phyloP scores from a whole-genome alignment of 2,329 filamentous ascomycete genomes.

The Fusarium oligoseptatum region DNA sequence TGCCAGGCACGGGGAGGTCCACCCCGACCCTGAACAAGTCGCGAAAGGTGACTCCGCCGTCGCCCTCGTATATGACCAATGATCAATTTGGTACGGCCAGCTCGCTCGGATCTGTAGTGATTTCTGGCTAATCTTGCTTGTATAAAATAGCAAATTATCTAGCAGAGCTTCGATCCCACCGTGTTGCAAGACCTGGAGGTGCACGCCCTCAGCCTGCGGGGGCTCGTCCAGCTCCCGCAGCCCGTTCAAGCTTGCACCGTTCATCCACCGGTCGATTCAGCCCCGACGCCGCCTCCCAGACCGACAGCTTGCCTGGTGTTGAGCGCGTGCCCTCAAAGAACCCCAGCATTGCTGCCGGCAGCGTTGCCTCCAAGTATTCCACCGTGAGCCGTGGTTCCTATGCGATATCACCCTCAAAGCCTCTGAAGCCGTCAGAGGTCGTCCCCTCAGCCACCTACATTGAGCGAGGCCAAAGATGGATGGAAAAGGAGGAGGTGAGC shows the following conservation, averaged over 20 bases:
- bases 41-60: slow-evolving; percentile 71
- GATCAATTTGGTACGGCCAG: slow-evolving; percentile 72
- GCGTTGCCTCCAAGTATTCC: slow-evolving; percentile 65
- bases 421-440: slow-evolving; percentile 70
- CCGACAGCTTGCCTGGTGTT: slow-evolving; percentile 42
- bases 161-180: slow-evolving; percentile 76
- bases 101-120: neutral
- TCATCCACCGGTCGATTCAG: slow-evolving; percentile 49
- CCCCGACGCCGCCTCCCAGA: slow-evolving; percentile 49
- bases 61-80: slow-evolving; percentile 74
- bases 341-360: slow-evolving; percentile 59
- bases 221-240: slow-evolving; percentile 50
- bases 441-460: slow-evolving; percentile 78
- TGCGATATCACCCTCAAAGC: slow-evolving; percentile 56
- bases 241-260: slow-evolving; percentile 44
- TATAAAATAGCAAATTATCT: slow-evolving; percentile 73
- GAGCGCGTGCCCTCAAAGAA: slow-evolving; percentile 48
- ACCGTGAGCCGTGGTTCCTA: slow-evolving; percentile 66
- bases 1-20: slow-evolving; percentile 51
- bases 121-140: slow-evolving; percentile 37
- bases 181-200: slow-evolving; percentile 76
- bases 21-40: slow-evolving; percentile 53
- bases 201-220: slow-evolving; percentile 71
- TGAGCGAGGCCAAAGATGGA: slow-evolving; percentile 80
- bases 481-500: slow-evolving; percentile 82